Conservation (phyloP, 768 basidiomycete genomes). For the Boletales sp. region DNA sequence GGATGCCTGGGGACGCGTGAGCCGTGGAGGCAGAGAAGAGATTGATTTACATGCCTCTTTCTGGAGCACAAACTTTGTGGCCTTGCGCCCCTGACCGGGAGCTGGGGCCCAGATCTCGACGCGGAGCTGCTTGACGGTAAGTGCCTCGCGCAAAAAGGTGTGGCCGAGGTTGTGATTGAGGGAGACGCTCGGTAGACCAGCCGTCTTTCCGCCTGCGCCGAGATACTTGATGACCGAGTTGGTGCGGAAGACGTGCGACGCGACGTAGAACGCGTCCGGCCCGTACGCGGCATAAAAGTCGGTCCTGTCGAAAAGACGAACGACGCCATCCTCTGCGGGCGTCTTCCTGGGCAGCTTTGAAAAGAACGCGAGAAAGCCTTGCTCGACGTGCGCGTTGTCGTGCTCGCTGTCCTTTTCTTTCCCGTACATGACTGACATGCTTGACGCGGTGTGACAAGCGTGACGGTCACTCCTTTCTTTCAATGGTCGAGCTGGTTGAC, state of each 20-base stretch:
- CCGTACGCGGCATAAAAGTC: conserved; percentile 91
- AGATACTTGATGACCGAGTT: conserved; percentile 92
- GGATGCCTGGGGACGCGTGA: conserved; percentile 51
- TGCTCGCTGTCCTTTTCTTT: conserved; percentile 56
- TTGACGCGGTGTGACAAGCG: conserved; percentile 19
- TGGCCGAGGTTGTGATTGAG: conserved; percentile 77
- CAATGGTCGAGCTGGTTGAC: conserved; percentile 38
- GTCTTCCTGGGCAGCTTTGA: conserved; percentile 58
- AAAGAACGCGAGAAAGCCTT: conserved; percentile 77
- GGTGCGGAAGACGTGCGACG: conserved; percentile 79
- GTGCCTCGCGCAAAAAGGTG: conserved; percentile 78
- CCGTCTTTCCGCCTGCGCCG: conserved; percentile 56
- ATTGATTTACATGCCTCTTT: conserved; percentile 58
- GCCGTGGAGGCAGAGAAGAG: not conserved
- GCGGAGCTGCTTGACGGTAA: conserved; percentile 86
- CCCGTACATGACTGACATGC: conserved; percentile 60
- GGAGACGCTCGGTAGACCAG: conserved; percentile 71
- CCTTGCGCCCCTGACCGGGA: conserved; percentile 69
- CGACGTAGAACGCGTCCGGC: conserved; percentile 82
- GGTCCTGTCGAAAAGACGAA: conserved; percentile 83
- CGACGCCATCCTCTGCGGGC: conserved; percentile 67
- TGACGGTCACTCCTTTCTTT: conserved; percentile 12
- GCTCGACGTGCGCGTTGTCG: conserved; percentile 37
- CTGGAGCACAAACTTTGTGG: conserved; percentile 68
- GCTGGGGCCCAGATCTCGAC: conserved; percentile 89